Evolutionary conservation across 176 grass and related monocot species (phyloP), one percentile per base, ranked within the genome.

Genomic region (Panicum miliaceum): DNA sequence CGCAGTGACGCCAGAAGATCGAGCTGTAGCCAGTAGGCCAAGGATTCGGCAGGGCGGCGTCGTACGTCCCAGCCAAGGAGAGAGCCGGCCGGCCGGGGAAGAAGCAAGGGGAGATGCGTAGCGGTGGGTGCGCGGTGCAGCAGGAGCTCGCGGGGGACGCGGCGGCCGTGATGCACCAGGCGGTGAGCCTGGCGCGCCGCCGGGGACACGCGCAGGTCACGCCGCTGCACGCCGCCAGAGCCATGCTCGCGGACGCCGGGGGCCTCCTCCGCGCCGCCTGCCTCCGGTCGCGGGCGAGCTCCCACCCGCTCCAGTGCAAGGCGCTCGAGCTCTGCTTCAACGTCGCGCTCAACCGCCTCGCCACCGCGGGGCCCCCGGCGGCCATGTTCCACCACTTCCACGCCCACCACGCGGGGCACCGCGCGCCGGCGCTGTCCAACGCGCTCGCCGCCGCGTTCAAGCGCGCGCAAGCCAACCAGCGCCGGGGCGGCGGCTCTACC

Each of bases 391-490:
- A 54, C 60, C 64, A 54, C 45, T 77, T 72, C 88, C 29, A 36
- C 43, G 23, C n/a, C 78, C 13, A 26, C 63, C 29, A 22, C 26
- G 40, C 14, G 26, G 68, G n/a, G 15, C 52, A 29, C 53, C 81
- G 80, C 43, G 60, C 35, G 1, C 81, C 89, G 26, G 65, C 74
- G 57, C 87, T 96, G 29, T 96, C 94, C n/a, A 96, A 96, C 80
- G 89, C 91, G 42, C 89, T 96, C n/a, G 85, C 92, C 67, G 94
- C 94, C 15, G 94, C 94, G 23, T 87, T 93, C 77, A 96, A 93
- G 83, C 84, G 84, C 23, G 67, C 76, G 16, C 45, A 54, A 34
- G 67, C 45, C 7, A 78, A 40, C 68, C 67, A 73, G 34, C 76
- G 68, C 45, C 84, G 68, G 34, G 54, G 41, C 48, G 25, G 37